phyloP scores from a whole-genome alignment of 1,284 basidiomycete genomes.

The Anthracocystis setariae region DNA sequence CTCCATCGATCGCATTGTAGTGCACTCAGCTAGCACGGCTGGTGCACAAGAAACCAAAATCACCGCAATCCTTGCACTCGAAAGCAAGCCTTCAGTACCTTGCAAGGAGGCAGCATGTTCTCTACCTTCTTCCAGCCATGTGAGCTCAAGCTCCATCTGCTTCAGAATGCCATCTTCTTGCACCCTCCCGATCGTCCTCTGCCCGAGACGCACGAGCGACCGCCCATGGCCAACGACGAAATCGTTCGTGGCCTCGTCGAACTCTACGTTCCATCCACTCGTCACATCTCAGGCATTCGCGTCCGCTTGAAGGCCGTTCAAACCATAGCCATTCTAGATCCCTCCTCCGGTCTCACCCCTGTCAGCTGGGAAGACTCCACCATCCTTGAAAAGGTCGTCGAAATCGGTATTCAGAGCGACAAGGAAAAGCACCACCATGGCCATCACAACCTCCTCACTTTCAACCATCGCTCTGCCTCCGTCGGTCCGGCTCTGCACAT shows the following conservation, averaged over 20 bases:
- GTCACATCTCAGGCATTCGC: conserved; percentile 63
- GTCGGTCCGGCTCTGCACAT: conserved; percentile 18
- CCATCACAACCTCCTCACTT: conserved; percentile 22
- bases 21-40: no score
- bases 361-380: conserved; percentile 64
- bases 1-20: no score
- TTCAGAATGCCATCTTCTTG: conserved; percentile 64
- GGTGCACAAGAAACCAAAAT: background rate
- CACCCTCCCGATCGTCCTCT: conserved; percentile 60
- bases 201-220: conserved; percentile 51
- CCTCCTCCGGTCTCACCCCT: conserved; percentile 51
- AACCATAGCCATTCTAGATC: conserved; percentile 63
- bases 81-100: background rate
- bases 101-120: conserved; percentile 35
- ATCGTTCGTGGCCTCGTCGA: conserved; percentile 65
- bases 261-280: conserved; percentile 60
- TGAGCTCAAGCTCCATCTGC: conserved; percentile 63
- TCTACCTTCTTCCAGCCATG: conserved; percentile 63
- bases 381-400: conserved; percentile 62
- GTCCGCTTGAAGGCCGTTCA: conserved; percentile 63
- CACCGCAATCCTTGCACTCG: no score
- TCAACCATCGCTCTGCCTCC: conserved; percentile 36
- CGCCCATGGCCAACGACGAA: conserved; percentile 64
- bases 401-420: conserved; percentile 59
- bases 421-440: conserved; percentile 35